phyloP scores from a whole-genome alignment of 805 yeast genomes.

The Candida ovalis region DNA sequence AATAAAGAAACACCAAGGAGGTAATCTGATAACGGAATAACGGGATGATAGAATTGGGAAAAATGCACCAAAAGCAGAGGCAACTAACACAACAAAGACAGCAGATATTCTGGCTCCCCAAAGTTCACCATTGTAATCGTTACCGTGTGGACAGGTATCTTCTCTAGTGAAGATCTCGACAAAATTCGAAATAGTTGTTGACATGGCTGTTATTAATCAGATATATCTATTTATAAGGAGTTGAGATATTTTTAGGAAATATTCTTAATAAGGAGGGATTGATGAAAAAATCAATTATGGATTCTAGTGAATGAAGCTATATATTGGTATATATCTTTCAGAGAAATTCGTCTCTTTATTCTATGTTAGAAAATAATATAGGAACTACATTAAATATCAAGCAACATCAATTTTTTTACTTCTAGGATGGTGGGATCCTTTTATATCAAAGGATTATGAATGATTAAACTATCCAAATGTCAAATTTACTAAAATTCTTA shows the following conservation, averaged over 20 bases:
- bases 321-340: too few relatives aligned
- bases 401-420: too few relatives aligned
- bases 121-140: slow-evolving; percentile 24
- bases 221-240: not conserved
- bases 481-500: too few relatives aligned
- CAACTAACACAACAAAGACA: slow-evolving; percentile 52
- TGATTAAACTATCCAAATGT: too few relatives aligned
- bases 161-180: not conserved
- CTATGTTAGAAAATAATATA: too few relatives aligned
- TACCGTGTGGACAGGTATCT: not conserved
- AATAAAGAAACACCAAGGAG: slow-evolving; percentile 56
- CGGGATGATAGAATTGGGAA: slow-evolving; percentile 58
- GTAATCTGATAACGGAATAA: slow-evolving; percentile 52
- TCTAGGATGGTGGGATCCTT: too few relatives aligned
- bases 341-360: too few relatives aligned
- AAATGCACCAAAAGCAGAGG: slow-evolving; percentile 53
- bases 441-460: too few relatives aligned
- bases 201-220: not conserved
- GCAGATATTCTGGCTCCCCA: slow-evolving; percentile 47
- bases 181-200: not conserved
- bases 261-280: not conserved
- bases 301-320: too few relatives aligned
- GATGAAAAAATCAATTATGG: too few relatives aligned
- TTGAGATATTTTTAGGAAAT: not conserved
- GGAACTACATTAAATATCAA: too few relatives aligned